Evolutionary conservation across 108 stramenopile genomes (phyloP).

Genomic region (Nitzschia palea): DNA sequence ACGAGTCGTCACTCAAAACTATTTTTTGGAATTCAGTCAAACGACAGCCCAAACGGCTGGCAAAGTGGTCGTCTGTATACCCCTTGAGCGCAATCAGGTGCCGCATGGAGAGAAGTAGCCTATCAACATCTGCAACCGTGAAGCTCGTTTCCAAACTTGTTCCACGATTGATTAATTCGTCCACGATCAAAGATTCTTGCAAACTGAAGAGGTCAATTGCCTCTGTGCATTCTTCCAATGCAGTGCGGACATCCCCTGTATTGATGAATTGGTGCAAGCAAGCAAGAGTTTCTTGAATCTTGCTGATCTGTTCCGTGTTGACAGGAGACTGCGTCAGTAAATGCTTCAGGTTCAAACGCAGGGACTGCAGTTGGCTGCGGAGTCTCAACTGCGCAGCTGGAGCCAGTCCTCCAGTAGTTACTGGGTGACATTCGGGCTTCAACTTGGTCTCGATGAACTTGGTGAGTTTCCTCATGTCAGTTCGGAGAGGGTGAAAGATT

Average conservation of each 20-base stretch:
- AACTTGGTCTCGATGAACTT: conserved; percentile 22
- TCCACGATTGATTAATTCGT: background rate
- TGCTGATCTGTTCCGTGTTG: conserved; percentile 22
- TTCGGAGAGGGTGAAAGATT: conserved; percentile 45
- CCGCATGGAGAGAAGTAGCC: background rate
- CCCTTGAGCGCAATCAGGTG: background rate
- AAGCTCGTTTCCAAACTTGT: background rate
- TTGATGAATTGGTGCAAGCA: conserved; percentile 17
- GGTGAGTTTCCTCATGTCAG: conserved; percentile 30
- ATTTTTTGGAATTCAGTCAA: background rate
- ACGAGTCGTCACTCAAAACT: background rate
- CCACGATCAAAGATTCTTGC: background rate
- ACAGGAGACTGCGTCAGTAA: conserved; percentile 5
- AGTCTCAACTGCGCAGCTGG: conserved; percentile 39
- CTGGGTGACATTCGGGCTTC: conserved; percentile 26
- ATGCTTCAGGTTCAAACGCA: background rate
- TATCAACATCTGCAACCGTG: background rate
- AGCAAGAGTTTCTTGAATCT: conserved; percentile 28
- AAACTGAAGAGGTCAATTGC: background rate
- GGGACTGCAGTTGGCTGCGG: conserved; percentile 24
- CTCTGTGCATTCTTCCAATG: background rate
- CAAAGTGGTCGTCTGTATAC: background rate
- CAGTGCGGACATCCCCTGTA: background rate
- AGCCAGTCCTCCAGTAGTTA: too few relatives aligned
- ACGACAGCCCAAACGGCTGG: background rate